Evolutionary conservation across 2,329 filamentous ascomycete genomes (phyloP).

Genomic region (Tolypocladium amazonense): DNA sequence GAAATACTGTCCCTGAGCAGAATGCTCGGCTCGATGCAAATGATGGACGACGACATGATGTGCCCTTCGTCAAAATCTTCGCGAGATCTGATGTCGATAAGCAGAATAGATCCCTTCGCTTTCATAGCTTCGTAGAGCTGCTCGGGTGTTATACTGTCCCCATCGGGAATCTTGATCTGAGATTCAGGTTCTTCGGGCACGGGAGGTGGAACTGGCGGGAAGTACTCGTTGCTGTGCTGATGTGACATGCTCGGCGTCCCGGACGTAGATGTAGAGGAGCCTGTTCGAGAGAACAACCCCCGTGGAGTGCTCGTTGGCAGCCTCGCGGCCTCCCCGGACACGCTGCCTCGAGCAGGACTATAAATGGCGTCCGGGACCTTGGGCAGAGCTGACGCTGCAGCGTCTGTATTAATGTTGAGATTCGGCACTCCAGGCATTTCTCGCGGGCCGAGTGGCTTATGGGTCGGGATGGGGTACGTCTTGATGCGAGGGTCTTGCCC

Average conservation of each 20-base stretch:
- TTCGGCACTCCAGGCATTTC: conserved; percentile 37
- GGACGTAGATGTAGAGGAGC: conserved; percentile 34
- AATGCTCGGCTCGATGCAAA: conserved; percentile 79
- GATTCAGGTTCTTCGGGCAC: conserved; percentile 29
- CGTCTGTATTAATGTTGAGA: conserved; percentile 37
- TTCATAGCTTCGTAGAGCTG: conserved; percentile 62
- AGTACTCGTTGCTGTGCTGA: conserved; percentile 22
- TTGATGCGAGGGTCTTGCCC: conserved; percentile 43
- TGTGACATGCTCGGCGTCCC: conserved; percentile 16
- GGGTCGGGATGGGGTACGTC: conserved; percentile 33
- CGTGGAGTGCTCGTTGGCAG: conserved; percentile 55
- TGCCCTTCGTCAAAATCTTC: conserved; percentile 81
- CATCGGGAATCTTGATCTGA: conserved; percentile 36
- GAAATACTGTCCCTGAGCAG: conserved; percentile 58
- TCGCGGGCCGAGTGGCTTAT: conserved; percentile 34
- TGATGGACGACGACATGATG: conserved; percentile 70
- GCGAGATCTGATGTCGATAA: conserved; percentile 78
- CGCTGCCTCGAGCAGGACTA: conserved; percentile 63
- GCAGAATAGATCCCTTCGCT: conserved; percentile 48
- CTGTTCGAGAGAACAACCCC: conserved; percentile 50
- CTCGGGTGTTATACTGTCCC: conserved; percentile 52
- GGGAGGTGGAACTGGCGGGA: conserved; percentile 15
- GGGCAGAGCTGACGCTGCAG: conserved; percentile 47
- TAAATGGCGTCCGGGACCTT: conserved; percentile 68
- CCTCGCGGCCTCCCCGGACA: conserved; percentile 53